phyloP scores from a whole-genome alignment of 495 filamentous ascomycete species.

The Pyrenula massariospora region DNA sequence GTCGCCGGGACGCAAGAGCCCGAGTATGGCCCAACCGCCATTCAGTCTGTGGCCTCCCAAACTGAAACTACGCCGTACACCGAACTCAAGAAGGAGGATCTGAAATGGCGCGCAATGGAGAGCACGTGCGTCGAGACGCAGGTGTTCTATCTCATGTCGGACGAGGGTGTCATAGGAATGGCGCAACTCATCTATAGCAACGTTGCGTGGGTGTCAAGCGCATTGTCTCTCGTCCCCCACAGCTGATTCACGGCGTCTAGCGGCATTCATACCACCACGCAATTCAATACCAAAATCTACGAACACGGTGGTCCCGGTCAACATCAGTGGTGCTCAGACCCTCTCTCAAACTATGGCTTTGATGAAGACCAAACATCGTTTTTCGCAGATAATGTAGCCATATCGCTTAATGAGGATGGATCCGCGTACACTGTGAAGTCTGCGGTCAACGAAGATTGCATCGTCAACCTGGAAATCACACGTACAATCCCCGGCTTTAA shows the following conservation, averaged over 20 bases:
- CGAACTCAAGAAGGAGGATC: conserved; percentile 60
- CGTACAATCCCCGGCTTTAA: conserved; percentile 69
- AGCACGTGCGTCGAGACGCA: conserved; percentile 93
- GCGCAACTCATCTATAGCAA: conserved; percentile 96
- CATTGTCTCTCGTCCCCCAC: conserved; percentile 1
- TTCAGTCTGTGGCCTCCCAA: conserved; percentile 74
- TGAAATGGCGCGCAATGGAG: conserved; percentile 72
- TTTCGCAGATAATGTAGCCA: conserved; percentile 67
- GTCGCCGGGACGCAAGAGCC: conserved; percentile 94
- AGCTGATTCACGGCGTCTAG: conserved; percentile 36
- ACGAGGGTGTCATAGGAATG: conserved; percentile 64
- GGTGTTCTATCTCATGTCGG: conserved; percentile 80
- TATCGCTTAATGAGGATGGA: conserved; percentile 76
- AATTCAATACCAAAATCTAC: conserved; percentile 89
- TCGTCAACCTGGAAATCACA: conserved; percentile 76
- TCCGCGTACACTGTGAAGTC: conserved; percentile 77
- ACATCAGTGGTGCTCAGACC: conserved; percentile 68
- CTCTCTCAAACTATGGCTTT: conserved; percentile 65
- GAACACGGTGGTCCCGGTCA: conserved; percentile 55
- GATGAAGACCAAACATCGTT: conserved; percentile 73
- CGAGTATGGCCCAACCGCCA: conserved; percentile 83
- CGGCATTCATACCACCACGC: conserved; percentile 76
- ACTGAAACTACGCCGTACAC: conserved; percentile 69
- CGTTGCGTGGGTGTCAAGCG: conserved; percentile 52
- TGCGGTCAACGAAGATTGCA: conserved; percentile 56